Evolutionary conservation across 768 basidiomycete genomes (phyloP), one percentile per base, ranked within the genome.

Genomic region (Dendrothele bispora): DNA sequence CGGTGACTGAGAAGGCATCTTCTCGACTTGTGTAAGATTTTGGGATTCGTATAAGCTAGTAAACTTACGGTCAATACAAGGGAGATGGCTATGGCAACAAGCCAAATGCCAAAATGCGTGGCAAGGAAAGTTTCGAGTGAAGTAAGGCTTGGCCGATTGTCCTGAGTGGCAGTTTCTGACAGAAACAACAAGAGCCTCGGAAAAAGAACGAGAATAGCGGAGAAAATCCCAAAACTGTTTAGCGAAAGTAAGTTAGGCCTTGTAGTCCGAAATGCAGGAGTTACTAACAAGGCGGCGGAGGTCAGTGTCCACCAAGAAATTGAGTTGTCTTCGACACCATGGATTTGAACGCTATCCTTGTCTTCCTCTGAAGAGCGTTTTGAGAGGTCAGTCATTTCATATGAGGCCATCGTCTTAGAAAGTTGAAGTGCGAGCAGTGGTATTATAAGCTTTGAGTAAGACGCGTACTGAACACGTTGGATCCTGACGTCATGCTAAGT

Each of bases 161-260:
- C 64, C 27, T 58, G 55, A 15, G 52, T 26, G 27, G 69, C 64
- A 3, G 77, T 68, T 47, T 77, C 75, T 11, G 86, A 73, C 44
- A 88, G 66, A 62, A 90, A 88, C 42, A 89, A 75, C 26, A 90
- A 68, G 40, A 90, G 60, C 24, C 80, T 76, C 45, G 89, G 88
- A 51, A 74, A 85, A 26, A 79, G 57, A 3, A 77, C 58, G 39
- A 82, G 65, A 55, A 65, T 65, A 21, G 61, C 43, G 37, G 73
- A 65, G 44, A 71, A 57, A 1, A 62, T 15, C 15, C 57, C 51
- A n/a, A 75, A 49, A 50, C 73, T 77, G 51, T 20, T 40, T 21
- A 4, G 26, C 27, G 14, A 32, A 32, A 14, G 20, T 12, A 25
- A 15, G 26, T 2, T 20, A 41, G 40, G 12, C 5, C 29, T 7